Conservation (phyloP, 1,284 basidiomycete genomes). For the Sporisorium reilianum region DNA sequence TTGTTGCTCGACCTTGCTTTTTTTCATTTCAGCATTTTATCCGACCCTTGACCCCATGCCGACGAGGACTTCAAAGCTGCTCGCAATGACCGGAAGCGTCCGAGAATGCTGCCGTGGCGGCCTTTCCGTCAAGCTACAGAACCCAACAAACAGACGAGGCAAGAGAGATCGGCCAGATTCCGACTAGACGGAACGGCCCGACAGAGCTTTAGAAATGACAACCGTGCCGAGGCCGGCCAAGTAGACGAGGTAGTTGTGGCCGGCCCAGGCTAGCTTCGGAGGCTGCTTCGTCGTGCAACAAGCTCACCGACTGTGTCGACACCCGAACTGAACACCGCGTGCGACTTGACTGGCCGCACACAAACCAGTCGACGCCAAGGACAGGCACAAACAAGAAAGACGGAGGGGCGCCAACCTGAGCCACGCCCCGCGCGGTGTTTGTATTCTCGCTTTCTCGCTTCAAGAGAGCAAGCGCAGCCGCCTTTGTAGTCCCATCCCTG, state of each 20-base stretch:
- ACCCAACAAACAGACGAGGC: no score
- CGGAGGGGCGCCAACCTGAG: slow-evolving; percentile 1
- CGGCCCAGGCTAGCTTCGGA: no score
- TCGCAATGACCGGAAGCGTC: no score
- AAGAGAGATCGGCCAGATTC: no score
- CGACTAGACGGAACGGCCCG: no score
- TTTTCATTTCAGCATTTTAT: slow-evolving; percentile 4
- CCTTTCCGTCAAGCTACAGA: no score
- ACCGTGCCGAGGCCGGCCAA: no score
- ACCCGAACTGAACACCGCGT: background rate
- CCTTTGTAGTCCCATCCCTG: no score
- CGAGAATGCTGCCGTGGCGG: no score
- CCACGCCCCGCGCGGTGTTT: slow-evolving; percentile 11
- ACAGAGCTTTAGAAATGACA: no score
- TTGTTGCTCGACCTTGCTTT: slow-evolving; percentile 9
- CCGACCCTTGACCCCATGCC: slow-evolving; percentile 1
- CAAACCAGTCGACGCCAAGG: slow-evolving; percentile 1
- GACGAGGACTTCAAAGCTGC: background rate
- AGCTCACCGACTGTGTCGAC: background rate
- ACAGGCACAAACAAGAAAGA: background rate
- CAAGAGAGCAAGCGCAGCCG: background rate
- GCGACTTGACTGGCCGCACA: background rate
- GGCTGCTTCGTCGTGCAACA: no score
- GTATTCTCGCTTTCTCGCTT: slow-evolving; percentile 9
- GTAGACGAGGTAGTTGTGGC: no score